Conservation (phyloP, 2,329 filamentous ascomycete genomes). For the Fusarium mangiferae region DNA sequence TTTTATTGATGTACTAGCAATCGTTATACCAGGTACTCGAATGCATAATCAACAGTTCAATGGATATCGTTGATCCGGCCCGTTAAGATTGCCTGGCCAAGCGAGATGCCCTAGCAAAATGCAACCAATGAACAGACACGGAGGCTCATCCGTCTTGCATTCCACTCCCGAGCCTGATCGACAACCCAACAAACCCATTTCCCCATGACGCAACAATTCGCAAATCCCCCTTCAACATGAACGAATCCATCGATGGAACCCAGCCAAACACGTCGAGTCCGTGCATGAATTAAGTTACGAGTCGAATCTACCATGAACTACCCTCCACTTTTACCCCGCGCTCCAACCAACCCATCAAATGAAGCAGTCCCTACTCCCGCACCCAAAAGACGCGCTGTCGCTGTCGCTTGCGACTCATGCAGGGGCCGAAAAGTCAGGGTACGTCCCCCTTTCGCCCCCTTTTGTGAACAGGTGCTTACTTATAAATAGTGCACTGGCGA, state of each 20-base stretch:
- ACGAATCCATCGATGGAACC: neutral
- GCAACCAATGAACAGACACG: neutral
- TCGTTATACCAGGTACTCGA: too few species aligned
- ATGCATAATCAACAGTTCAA: neutral
- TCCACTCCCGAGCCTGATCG: neutral
- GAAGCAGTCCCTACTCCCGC: neutral
- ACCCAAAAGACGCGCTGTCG: neutral
- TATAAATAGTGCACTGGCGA: neutral
- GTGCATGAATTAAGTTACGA: neutral
- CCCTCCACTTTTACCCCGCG: neutral
- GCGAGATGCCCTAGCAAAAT: accelerated
- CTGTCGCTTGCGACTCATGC: neutral
- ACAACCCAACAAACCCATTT: neutral
- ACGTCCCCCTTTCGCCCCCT: accelerated
- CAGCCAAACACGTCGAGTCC: neutral
- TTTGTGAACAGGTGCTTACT: accelerated
- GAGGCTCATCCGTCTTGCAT: neutral
- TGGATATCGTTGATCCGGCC: neutral
- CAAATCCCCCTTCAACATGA: neutral
- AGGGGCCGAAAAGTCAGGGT: neutral
- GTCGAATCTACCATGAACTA: neutral
- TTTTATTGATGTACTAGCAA: neutral
- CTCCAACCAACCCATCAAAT: accelerated
- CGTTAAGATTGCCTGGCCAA: neutral
- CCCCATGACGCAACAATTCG: neutral